phyloP scores from a whole-genome alignment of 306 rosid genomes.

The Rosa persica region DNA sequence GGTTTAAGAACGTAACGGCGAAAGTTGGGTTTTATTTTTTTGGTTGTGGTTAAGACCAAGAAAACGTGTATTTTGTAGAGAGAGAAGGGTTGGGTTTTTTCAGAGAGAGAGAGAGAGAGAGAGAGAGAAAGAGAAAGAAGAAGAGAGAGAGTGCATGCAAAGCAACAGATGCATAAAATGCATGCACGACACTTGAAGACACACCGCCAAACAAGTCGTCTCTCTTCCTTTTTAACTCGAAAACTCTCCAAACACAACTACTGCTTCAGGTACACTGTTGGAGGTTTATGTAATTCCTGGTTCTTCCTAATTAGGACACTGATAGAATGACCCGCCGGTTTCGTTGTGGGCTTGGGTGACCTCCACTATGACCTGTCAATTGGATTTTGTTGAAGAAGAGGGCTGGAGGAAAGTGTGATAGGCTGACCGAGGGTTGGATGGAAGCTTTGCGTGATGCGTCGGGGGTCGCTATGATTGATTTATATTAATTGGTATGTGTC shows the following conservation, averaged over 20 bases:
- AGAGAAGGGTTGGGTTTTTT: conserved; percentile 19
- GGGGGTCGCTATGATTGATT: neutral
- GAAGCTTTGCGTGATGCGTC: neutral
- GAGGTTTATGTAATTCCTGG: neutral
- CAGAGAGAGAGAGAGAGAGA: conserved; percentile 20
- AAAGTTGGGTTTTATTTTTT: conserved; percentile 22
- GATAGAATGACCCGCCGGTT: conserved; percentile 31
- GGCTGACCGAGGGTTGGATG: neutral
- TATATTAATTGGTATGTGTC: neutral
- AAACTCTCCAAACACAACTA: neutral
- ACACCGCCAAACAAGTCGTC: conserved; percentile 55
- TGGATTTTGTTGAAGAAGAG: neutral
- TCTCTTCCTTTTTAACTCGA: conserved; percentile 4
- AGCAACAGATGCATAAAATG: conserved; percentile 80
- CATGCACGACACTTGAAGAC: conserved; percentile 99
- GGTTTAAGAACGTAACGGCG: conserved; percentile 30
- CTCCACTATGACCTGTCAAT: conserved; percentile 11
- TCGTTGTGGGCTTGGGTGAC: neutral
- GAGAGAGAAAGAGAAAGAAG: conserved; percentile 12
- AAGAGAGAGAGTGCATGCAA: conserved; percentile 87
- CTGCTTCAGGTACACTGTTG: neutral
- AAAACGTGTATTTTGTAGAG: conserved; percentile 38
- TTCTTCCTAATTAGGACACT: conserved; percentile 19
- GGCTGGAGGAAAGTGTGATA: neutral
- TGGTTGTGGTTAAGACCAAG: conserved; percentile 40